A percentile compares a stretch with the other conserved stretches of the same genome.
Evolutionary conservation across 2,329 filamentous ascomycete genomes (phyloP).

Genomic region (Cryoendolithus antarcticus): DNA sequence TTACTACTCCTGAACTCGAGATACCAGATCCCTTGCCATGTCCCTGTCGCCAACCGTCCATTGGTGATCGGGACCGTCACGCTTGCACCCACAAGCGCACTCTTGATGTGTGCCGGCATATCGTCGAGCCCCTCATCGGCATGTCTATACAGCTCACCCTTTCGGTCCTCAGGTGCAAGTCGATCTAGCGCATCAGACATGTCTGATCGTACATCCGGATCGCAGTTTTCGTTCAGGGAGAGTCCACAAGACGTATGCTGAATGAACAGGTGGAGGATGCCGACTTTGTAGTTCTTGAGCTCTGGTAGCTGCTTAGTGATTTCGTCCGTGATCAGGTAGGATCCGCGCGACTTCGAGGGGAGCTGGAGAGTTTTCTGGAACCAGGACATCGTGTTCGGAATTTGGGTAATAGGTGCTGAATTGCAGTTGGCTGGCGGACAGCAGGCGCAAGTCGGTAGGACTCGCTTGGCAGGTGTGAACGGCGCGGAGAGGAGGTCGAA

Average conservation of each 20-base stretch:
- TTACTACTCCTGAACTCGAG: constrained; percentile 70
- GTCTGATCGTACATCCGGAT: constrained; percentile 73
- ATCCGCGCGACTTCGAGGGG: constrained; percentile 63
- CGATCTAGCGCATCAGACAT: constrained; percentile 91
- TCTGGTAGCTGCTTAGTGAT: constrained; percentile 64
- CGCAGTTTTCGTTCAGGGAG: constrained; percentile 85
- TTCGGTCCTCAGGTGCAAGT: constrained; percentile 67
- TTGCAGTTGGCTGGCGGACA: constrained; percentile 19
- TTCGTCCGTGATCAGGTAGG: constrained; percentile 76
- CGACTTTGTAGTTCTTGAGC: constrained; percentile 70
- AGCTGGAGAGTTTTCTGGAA: constrained; percentile 76
- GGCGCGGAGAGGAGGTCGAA: constrained; percentile 14
- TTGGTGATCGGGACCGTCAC: constrained; percentile 85
- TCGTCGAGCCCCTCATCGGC: constrained; percentile 79
- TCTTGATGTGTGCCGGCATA: constrained; percentile 97
- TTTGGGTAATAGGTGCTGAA: constrained; percentile 14
- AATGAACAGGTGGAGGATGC: constrained; percentile 77
- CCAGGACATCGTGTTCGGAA: constrained; percentile 44
- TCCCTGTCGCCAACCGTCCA: constrained; percentile 58
- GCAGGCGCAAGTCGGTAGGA: constrained; percentile 21
- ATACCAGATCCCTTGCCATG: constrained; percentile 91
- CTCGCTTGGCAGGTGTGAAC: constrained; percentile 19
- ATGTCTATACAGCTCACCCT: constrained; percentile 63
- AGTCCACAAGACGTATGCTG: constrained; percentile 92
- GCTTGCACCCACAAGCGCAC: constrained; percentile 74